Conservation (phyloP, 2,329 filamentous ascomycete genomes). For the Capronia americana region DNA sequence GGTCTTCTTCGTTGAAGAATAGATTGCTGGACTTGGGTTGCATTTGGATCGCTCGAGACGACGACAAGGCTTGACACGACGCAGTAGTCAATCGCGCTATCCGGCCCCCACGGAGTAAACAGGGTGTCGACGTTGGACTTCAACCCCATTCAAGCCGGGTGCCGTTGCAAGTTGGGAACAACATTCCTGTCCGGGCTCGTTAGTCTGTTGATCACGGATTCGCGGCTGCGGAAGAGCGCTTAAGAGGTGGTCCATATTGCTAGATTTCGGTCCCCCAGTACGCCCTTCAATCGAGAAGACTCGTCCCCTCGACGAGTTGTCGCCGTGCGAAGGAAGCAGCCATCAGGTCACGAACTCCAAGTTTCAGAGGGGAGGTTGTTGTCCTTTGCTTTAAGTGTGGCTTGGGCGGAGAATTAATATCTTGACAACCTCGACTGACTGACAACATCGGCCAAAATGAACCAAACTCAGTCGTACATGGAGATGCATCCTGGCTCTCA, state of each 20-base stretch:
- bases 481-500: constrained; percentile 75
- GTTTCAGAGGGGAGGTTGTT: constrained; percentile 27
- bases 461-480: constrained; percentile 80
- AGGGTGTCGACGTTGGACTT: background rate
- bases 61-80: constrained; percentile 11
- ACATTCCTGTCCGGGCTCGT: background rate
- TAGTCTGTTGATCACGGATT: background rate
- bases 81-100: background rate
- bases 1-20: constrained; percentile 34
- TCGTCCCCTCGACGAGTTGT: background rate
- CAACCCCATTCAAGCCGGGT: background rate
- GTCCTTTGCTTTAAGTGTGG: constrained; percentile 30
- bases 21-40: constrained; percentile 18
- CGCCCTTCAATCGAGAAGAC: constrained; percentile 1
- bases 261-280: constrained; percentile 5
- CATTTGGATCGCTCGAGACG: constrained; percentile 2
- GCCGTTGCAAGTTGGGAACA: background rate
- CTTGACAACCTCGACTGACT: constrained; percentile 14
- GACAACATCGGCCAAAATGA: constrained; percentile 65
- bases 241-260: constrained; percentile 22
- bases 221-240: background rate
- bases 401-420: constrained; percentile 21
- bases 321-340: constrained; percentile 3
- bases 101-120: background rate
- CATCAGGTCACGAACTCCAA: constrained; percentile 1